Evolutionary conservation across 2,329 filamentous ascomycete species (phyloP), one percentile per base, ranked within the genome.

Genomic region (Neofusicoccum sp.): DNA sequence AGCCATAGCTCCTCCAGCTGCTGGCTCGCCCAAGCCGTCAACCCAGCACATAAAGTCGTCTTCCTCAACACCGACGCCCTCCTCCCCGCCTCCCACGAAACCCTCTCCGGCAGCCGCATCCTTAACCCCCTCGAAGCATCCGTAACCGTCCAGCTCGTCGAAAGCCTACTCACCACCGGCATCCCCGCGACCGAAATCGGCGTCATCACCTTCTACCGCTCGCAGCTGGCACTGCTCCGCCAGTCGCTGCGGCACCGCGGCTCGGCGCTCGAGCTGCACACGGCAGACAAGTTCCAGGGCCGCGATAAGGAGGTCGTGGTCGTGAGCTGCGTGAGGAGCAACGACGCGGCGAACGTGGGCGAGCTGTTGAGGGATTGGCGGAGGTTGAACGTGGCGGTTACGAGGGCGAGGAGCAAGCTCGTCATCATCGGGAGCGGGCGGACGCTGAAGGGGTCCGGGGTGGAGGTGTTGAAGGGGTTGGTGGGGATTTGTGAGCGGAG

Each of bases 121-220:
- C 89, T 95, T 65, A 99, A 99, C 74, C 84, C 87, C 0, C 84
- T 87, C n/a, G 95, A 99, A 79, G 91, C 90, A 1, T 85, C 83
- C 1, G 81, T 97, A 16, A 87, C 91, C 14, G 85, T 87, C 0
- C 91, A 97, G 71, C 84, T 98, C 11, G 92, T 97, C 16, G 86
- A 93, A 65, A 84, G 87, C 0, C 84, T 99, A 3, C 83, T 98
- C 54, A 84, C 86, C 0, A 84, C 87, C 1, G 95, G 95, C 31
- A 85, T 98, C 0, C 80, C 90, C 0, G 84, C 90, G 0, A 79
- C 81, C 0, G 90, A 94, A 59, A 93, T 99, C 63, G 95, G 95
- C 50, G 90, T 99, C 68, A 97, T 99, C 80, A 97, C 95, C 14
- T 93, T 97, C 76, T 99, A 99, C 77, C 91, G 95, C 64, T 93